Conservation (phyloP, 2,329 filamentous ascomycete species). For the Trichophyton equinum region DNA sequence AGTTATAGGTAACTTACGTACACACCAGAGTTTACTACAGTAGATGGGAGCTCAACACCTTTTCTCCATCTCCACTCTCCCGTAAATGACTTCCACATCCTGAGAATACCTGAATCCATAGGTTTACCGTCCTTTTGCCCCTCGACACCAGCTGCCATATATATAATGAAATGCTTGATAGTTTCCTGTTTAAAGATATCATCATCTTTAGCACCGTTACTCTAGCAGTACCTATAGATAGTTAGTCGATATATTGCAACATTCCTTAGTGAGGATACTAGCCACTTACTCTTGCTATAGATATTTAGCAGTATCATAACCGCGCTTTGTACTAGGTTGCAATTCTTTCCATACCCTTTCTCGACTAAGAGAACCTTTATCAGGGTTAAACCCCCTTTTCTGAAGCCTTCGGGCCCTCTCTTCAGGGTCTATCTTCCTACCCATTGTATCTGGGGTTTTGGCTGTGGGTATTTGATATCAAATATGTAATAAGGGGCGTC, state of each 20-base stretch:
- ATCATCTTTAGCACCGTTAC: background rate
- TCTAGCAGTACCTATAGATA: background rate
- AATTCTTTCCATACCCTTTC: background rate
- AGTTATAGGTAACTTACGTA: too few relatives aligned
- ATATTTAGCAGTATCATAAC: background rate
- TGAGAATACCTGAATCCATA: too few relatives aligned
- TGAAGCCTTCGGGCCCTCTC: conserved; percentile 8
- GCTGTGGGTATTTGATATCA: background rate
- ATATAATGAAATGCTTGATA: background rate
- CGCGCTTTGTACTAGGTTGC: background rate
- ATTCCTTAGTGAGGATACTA: background rate
- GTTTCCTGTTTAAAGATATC: conserved; percentile 1
- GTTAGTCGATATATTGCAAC: background rate
- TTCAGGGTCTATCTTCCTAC: conserved; percentile 9
- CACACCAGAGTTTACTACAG: too few relatives aligned
- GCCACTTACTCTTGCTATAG: background rate
- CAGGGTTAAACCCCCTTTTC: background rate
- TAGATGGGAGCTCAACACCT: too few relatives aligned
- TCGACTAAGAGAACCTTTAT: background rate
- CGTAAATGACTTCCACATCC: too few relatives aligned
- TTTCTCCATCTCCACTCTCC: too few relatives aligned
- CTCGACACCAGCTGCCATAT: too few relatives aligned
- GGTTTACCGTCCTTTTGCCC: too few relatives aligned
- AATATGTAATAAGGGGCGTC: background rate
- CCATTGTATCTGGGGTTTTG: background rate